A percentile compares a stretch with the other conserved stretches of the same genome.
These are phyloP conservation scores for Jackrogersella minutella DNA, from an alignment of 495 filamentous ascomycete genomes.

Conservation along the genomic window DNA sequence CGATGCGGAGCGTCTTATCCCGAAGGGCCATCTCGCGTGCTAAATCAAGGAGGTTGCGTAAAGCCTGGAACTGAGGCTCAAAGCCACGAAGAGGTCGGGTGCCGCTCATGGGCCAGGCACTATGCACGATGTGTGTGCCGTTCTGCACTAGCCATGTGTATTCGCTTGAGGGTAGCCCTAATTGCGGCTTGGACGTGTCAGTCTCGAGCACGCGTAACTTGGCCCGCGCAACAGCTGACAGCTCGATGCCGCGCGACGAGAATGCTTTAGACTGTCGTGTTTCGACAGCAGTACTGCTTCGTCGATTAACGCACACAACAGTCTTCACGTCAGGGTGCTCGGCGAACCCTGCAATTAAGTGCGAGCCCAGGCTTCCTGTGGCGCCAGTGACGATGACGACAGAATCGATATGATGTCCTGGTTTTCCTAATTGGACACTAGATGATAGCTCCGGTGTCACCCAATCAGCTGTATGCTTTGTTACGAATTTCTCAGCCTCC, in stretches of 20 bases:
- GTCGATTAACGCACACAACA: conserved; percentile 60
- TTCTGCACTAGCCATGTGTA: conserved; percentile 41
- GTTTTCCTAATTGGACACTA: neutral
- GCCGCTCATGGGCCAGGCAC: neutral
- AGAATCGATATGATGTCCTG: no score
- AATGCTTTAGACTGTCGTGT: conserved; percentile 52
- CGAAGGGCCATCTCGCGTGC: neutral
- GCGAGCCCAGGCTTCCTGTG: conserved; percentile 53
- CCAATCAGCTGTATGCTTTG: neutral
- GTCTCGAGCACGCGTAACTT: conserved; percentile 58
- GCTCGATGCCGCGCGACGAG: conserved; percentile 41
- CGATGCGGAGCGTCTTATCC: neutral
- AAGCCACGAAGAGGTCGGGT: neutral
- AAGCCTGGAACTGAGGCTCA: neutral
- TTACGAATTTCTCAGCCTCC: neutral
- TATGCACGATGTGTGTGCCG: neutral
- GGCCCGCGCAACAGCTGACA: conserved; percentile 29
- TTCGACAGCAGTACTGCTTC: conserved; percentile 15
- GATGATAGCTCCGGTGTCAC: neutral
- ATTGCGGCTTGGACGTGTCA: conserved; percentile 50
- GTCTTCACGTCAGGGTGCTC: conserved; percentile 42
- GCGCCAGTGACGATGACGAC: conserved; percentile 61
- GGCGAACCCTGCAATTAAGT: conserved; percentile 52
- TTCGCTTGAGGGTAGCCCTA: conserved; percentile 53
- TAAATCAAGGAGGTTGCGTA: neutral